These are phyloP conservation scores for Entomortierella chlamydospora DNA, from an alignment of 192 early-diverging fungal genomes.

Conservation along the genomic window DNA sequence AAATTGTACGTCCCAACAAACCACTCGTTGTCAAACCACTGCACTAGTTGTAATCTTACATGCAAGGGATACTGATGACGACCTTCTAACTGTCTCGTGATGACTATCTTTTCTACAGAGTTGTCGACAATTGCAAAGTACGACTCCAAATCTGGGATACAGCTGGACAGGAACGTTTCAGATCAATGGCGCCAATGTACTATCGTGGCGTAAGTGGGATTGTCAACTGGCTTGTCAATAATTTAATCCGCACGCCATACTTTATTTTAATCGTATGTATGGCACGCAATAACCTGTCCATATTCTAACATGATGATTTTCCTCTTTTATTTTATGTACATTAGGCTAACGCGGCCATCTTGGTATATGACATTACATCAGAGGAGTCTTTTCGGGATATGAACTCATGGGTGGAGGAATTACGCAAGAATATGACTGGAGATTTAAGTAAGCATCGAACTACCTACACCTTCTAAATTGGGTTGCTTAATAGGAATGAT, in stretches of 20 bases:
- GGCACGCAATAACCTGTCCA: no score
- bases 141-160: conserved; percentile 83
- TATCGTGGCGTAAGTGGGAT: conserved; percentile 73
- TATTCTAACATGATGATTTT: conserved; percentile 7
- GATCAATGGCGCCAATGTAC: conserved; percentile 82
- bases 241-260: conserved; percentile 17
- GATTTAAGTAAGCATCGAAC: conserved; percentile 60
- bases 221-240: not conserved
- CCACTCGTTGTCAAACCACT: no score
- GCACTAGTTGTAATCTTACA: not conserved
- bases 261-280: not conserved
- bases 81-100: not conserved
- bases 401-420: conserved; percentile 72
- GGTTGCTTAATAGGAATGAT: not conserved
- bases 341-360: conserved; percentile 73
- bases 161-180: conserved; percentile 79
- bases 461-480: not conserved
- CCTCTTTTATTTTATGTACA: not conserved
- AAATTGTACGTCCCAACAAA: conserved; percentile 63
- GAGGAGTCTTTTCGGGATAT: conserved; percentile 76
- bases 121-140: conserved; percentile 79
- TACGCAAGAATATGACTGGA: conserved; percentile 71
- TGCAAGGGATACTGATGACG: not conserved
- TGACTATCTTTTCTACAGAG: conserved; percentile 26
- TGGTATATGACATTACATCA: conserved; percentile 81